phyloP scores from a whole-genome alignment of 2,329 filamentous ascomycete species.

The Fusarium nurragi region DNA sequence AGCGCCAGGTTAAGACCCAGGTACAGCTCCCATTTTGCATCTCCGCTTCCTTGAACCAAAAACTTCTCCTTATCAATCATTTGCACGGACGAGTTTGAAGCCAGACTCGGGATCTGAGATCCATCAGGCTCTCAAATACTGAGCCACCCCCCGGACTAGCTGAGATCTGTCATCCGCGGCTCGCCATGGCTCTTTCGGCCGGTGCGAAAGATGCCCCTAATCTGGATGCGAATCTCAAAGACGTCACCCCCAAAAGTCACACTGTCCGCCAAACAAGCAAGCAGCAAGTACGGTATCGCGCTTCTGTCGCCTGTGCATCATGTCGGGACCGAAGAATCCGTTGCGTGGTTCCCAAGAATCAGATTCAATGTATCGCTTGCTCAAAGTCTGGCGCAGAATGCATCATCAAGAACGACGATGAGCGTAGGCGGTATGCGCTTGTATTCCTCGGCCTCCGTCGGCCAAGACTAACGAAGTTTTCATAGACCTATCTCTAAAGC shows the following conservation, averaged over 20 bases:
- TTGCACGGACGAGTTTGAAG: neutral
- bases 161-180: neutral
- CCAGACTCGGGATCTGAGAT: neutral
- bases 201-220: conserved; percentile 26
- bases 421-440: conserved; percentile 58
- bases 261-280: conserved; percentile 45
- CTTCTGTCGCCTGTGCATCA: conserved; percentile 64
- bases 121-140: neutral
- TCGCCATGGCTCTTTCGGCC: conserved; percentile 30
- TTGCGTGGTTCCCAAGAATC: conserved; percentile 64
- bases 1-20: neutral
- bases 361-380: conserved; percentile 62
- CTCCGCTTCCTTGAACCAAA: conserved; percentile 30
- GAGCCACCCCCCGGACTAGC: neutral
- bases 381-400: conserved; percentile 60
- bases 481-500: conserved; percentile 65
- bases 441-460: neutral
- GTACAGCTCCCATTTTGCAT: conserved; percentile 9
- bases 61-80: conserved; percentile 22
- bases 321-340: conserved; percentile 59
- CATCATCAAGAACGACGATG: conserved; percentile 67
- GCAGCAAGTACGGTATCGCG: conserved; percentile 56
- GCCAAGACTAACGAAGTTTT: neutral
- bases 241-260: conserved; percentile 46
- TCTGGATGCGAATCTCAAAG: conserved; percentile 48